Percentiles rank a stretch among this genome's conserved stretches.
Evolutionary conservation across 441 rosid genomes (phyloP).

Genomic region (Adansonia madagascariensis): DNA sequence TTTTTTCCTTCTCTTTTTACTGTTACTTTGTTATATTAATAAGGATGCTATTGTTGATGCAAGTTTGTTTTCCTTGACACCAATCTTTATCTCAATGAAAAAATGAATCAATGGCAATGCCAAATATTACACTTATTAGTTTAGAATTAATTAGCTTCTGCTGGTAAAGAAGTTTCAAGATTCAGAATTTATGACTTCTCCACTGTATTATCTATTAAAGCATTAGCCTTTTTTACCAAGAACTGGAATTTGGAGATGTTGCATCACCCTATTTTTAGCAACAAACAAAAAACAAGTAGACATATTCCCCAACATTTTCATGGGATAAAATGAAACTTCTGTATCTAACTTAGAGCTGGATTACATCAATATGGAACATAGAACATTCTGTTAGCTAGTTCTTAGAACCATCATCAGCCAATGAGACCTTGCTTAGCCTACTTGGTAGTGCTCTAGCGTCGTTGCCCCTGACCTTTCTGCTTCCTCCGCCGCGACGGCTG

Average conservation of each 20-base stretch:
- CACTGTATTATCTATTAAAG: not conserved
- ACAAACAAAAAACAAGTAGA: not conserved
- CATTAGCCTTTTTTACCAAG: not conserved
- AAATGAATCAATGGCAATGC: not conserved
- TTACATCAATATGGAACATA: not conserved
- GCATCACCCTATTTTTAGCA: not conserved
- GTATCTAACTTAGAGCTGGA: not conserved
- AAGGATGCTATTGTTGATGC: not conserved
- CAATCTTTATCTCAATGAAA: not conserved
- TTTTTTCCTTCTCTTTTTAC: not conserved
- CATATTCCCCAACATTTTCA: not conserved
- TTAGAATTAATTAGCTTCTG: not conserved
- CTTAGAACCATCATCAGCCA: conserved; percentile 35
- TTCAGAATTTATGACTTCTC: not conserved
- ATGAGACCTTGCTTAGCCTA: conserved; percentile 60
- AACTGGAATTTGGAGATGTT: not conserved
- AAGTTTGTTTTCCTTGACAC: not conserved
- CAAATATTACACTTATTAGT: not conserved
- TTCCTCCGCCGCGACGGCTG: conserved; percentile 38
- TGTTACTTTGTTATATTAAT: not conserved
- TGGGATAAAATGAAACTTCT: not conserved
- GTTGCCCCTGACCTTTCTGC: conserved; percentile 40
- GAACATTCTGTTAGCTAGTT: not conserved
- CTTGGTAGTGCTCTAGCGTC: conserved; percentile 46
- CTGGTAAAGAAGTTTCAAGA: not conserved